Conservation (phyloP, 1,284 basidiomycete species). For the Xerocomus amazonicus region DNA sequence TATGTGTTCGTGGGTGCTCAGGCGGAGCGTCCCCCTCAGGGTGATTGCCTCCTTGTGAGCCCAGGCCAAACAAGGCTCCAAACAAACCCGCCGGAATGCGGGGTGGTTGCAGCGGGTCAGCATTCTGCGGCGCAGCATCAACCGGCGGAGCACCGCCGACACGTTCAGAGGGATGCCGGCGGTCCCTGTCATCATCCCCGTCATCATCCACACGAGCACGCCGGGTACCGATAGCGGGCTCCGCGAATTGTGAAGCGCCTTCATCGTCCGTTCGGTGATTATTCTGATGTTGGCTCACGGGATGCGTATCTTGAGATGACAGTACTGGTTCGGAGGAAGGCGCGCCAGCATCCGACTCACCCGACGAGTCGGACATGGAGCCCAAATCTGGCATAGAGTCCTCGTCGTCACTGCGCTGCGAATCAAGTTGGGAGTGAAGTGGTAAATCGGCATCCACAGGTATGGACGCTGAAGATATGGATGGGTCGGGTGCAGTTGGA, state of each 20-base stretch:
- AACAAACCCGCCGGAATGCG: slow-evolving; percentile 22
- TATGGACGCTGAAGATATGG: slow-evolving; percentile 2
- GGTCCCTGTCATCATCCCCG: slow-evolving; percentile 50
- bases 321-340: slow-evolving; percentile 35
- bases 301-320: slow-evolving; percentile 1
- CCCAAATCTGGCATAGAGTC: slow-evolving; percentile 43
- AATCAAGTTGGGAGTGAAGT: slow-evolving; percentile 3
- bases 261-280: slow-evolving; percentile 32
- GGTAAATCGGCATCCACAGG: slow-evolving; percentile 7
- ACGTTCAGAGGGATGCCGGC: slow-evolving; percentile 57
- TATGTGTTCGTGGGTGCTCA: slow-evolving; percentile 25
- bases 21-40: slow-evolving; percentile 15
- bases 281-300: slow-evolving; percentile 33
- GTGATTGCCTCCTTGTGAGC: slow-evolving; percentile 8
- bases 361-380: slow-evolving; percentile 37
- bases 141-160: slow-evolving; percentile 16
- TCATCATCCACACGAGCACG: slow-evolving; percentile 54
- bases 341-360: slow-evolving; percentile 26
- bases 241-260: slow-evolving; percentile 21
- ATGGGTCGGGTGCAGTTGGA: neutral
- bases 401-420: slow-evolving; percentile 23
- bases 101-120: slow-evolving; percentile 17
- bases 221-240: slow-evolving; percentile 33
- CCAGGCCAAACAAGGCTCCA: slow-evolving; percentile 26
- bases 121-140: slow-evolving; percentile 15